Evolutionary conservation across 768 basidiomycete genomes (phyloP).

Genomic region (Lyophyllum shimeji): DNA sequence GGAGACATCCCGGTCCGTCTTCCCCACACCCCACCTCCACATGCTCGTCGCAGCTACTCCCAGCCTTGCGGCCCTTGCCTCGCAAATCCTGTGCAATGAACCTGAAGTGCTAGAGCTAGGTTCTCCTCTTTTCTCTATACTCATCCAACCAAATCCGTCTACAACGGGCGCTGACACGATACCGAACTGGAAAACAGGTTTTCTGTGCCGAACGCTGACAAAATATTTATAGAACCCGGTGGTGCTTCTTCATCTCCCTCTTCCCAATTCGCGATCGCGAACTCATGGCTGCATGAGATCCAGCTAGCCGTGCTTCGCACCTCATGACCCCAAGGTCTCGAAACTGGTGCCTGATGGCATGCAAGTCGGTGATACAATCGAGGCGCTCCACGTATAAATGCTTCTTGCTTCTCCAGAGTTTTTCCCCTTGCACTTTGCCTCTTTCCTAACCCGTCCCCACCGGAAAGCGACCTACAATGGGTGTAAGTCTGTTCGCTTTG

Average conservation of each 20-base stretch:
- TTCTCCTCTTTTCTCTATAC: too few relatives aligned
- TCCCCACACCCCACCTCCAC: neutral
- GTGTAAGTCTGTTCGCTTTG: slow-evolving; percentile 8
- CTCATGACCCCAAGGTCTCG: neutral
- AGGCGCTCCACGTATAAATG: slow-evolving; percentile 6
- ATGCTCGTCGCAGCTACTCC: neutral
- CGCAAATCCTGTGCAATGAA: neutral
- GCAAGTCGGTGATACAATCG: neutral
- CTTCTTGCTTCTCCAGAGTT: neutral
- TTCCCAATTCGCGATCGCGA: neutral
- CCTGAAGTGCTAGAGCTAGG: neutral
- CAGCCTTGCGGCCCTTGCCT: neutral
- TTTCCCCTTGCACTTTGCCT: neutral
- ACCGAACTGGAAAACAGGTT: neutral
- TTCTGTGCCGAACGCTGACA: neutral
- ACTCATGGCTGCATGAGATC: slow-evolving; percentile 6
- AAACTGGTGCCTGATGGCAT: neutral
- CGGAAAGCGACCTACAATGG: slow-evolving; percentile 12
- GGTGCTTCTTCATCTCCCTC: slow-evolving; percentile 1
- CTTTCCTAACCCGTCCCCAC: neutral
- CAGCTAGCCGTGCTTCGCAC: neutral
- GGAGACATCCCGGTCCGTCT: neutral
- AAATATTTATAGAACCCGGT: neutral
- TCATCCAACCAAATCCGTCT: neutral
- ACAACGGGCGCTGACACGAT: neutral